Conservation (phyloP, 1,284 basidiomycete species). For the Heterobasidion parviporum region DNA sequence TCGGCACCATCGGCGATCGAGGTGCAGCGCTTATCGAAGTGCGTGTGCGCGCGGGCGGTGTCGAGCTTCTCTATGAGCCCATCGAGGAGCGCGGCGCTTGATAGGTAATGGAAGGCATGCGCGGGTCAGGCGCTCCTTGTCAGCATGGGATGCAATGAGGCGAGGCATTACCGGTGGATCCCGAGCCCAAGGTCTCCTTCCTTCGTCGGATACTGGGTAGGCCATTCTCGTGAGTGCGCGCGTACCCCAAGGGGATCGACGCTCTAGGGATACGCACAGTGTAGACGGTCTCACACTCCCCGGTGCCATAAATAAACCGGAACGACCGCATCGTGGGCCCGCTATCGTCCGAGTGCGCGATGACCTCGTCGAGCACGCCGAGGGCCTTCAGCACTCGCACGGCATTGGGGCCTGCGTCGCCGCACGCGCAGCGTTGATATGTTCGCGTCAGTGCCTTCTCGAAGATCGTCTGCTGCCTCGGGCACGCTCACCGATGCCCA, state of each 20-base stretch:
- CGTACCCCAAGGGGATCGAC: background rate
- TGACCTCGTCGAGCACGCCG: constrained; percentile 31
- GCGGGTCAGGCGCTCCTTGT: constrained; percentile 8
- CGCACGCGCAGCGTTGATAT: background rate
- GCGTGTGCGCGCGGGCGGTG: constrained; percentile 20
- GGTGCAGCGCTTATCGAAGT: constrained; percentile 40
- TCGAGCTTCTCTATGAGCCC: constrained; percentile 34
- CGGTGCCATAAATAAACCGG: constrained; percentile 30
- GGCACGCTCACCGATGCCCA: constrained; percentile 31
- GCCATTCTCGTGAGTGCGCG: background rate
- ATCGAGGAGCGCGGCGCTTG: constrained; percentile 38
- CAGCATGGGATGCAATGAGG: no score
- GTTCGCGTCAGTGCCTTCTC: background rate
- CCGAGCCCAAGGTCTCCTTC: constrained; percentile 24
- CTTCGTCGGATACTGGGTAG: constrained; percentile 25
- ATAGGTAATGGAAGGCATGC: background rate
- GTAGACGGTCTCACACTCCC: constrained; percentile 32
- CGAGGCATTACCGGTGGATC: constrained; percentile 6
- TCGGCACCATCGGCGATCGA: constrained; percentile 22
- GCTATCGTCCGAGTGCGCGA: constrained; percentile 25
- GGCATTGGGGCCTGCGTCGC: constrained; percentile 36
- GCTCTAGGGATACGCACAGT: constrained; percentile 23
- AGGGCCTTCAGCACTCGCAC: constrained; percentile 34
- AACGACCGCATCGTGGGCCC: constrained; percentile 25
- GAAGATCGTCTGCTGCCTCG: background rate